Evolutionary conservation across 1,284 basidiomycete species (phyloP), one percentile per base, ranked within the genome.

Genomic region (Cutaneotrichosporon sp.): DNA sequence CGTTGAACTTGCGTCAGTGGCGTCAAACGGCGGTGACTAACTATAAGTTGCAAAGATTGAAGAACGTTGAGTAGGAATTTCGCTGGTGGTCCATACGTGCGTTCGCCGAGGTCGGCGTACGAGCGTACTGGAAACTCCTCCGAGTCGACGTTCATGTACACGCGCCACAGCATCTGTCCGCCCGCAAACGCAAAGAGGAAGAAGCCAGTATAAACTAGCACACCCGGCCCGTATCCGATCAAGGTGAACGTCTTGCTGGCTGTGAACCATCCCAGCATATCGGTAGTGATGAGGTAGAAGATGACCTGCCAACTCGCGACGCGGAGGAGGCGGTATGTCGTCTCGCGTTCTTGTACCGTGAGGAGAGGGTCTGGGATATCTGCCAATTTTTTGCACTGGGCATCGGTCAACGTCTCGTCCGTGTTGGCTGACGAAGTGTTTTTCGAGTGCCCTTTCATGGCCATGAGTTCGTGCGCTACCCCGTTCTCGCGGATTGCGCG

Each of bases 251-350:
- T 72, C 60, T 74, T 75, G 0, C 74, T 72, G 0, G 76, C 73
- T 46, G 74, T 73, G 63, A 72, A 76, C n/a, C 77, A 77, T 9
- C 80, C 80, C 1, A 78, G 64, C 50, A 80, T 70, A 62, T 72
- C 68, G 16, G 62, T 62, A 18, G 34, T 57, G 58, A 67, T 65
- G 18, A 68, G 62, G 62, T 62, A 68, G 57, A 68, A 64, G 32
- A 66, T 60, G 22, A 66, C 58, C 58, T 68, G 64, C 67, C 67
- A 68, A 30, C 50, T 47, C 0, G 62, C 57, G 2, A 63, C 59
- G 7, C 67, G 67, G 13, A 68, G 51, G 13, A 68, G 47, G 7
- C 61, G 61, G 40, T 63, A 63, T 10, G 58, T 62, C 6, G 34
- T 50, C 38, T 60, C 52, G 10, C 58, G 40, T 46, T 60, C 62